A percentile compares a stretch with the other conserved stretches of the same genome.
Evolutionary conservation across 2,329 filamentous ascomycete genomes (phyloP).

Genomic region (Xylariaceae sp.): DNA sequence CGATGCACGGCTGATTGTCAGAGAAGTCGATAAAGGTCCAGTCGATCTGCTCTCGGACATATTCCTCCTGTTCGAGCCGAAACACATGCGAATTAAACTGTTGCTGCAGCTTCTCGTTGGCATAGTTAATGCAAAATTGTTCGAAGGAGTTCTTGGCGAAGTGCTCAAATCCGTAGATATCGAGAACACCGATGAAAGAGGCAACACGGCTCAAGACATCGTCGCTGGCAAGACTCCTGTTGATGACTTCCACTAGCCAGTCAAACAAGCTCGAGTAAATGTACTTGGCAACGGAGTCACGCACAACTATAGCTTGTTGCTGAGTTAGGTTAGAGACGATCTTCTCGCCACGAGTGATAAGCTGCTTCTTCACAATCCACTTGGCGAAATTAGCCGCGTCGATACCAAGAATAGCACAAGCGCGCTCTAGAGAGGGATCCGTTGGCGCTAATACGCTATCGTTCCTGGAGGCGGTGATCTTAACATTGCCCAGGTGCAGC

Average conservation of each 20-base stretch:
- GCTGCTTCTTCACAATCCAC: constrained; percentile 99
- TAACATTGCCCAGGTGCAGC: constrained; percentile 93
- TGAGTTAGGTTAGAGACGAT: constrained; percentile 95
- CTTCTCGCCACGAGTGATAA: constrained; percentile 94
- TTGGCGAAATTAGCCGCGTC: constrained; percentile 85
- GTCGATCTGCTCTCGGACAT: constrained; percentile 92
- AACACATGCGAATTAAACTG: constrained; percentile 99
- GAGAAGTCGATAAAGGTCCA: constrained; percentile 99
- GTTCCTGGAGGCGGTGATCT: constrained; percentile 86
- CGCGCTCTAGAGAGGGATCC: constrained; percentile 80
- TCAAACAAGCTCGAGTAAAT: constrained; percentile 98
- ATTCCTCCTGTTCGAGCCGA: constrained; percentile 98
- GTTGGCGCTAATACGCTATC: constrained; percentile 81
- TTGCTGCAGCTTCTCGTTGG: constrained; percentile 98
- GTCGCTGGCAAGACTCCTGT: constrained; percentile 84
- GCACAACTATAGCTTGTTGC: constrained; percentile 89
- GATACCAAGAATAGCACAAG: constrained; percentile 85
- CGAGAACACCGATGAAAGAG: constrained; percentile 95
- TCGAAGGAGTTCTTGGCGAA: constrained; percentile 99
- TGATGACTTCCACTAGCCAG: constrained; percentile 98
- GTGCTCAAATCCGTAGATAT: constrained; percentile 99
- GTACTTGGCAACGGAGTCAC: constrained; percentile 97
- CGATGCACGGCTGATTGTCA: constrained; percentile 98
- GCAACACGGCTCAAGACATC: constrained; percentile 79
- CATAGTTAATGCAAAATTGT: constrained; percentile 99